phyloP scores from a whole-genome alignment of 371 early-diverging fungal species.

The Mucor irregularis region DNA sequence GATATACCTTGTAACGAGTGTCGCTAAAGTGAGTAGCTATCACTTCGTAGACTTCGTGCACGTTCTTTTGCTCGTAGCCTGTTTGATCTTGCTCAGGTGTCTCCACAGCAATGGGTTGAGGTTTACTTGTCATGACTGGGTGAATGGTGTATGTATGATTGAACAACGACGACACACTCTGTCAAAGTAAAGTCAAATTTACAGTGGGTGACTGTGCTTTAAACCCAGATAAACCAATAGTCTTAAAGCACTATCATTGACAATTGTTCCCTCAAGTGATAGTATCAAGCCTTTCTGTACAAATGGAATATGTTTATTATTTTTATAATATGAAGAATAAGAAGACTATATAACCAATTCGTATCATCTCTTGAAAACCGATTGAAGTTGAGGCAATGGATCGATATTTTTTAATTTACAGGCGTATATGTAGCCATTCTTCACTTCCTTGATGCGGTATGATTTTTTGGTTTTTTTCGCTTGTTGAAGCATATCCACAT shows the following conservation, averaged over 20 bases:
- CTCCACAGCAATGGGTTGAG: conserved; percentile 58
- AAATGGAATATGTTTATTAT: too few relatives aligned
- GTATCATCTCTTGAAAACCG: neutral
- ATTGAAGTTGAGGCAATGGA: conserved; percentile 3
- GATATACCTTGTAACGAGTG: conserved; percentile 83
- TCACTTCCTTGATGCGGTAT: conserved; percentile 33
- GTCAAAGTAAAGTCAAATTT: too few relatives aligned
- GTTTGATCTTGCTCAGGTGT: conserved; percentile 48
- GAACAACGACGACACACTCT: too few relatives aligned
- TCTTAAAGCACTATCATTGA: too few relatives aligned
- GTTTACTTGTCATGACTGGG: conserved; percentile 39
- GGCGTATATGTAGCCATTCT: conserved; percentile 32
- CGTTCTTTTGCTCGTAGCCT: conserved; percentile 74
- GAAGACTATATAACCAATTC: too few relatives aligned
- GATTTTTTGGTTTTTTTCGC: conserved; percentile 32
- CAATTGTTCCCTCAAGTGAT: too few relatives aligned
- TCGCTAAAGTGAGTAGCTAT: conserved; percentile 94
- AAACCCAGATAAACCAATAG: too few relatives aligned
- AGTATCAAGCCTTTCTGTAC: too few relatives aligned
- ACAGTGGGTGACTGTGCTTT: too few relatives aligned
- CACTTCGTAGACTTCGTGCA: conserved; percentile 89
- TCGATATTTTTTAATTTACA: conserved; percentile 29
- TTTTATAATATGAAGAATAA: too few relatives aligned
- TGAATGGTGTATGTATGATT: too few relatives aligned
- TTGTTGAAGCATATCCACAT: conserved; percentile 30